A percentile compares a stretch with the other conserved stretches of the same genome.
Conservation (phyloP, 2,329 filamentous ascomycete species). For the Trichothecium sympodiale region DNA sequence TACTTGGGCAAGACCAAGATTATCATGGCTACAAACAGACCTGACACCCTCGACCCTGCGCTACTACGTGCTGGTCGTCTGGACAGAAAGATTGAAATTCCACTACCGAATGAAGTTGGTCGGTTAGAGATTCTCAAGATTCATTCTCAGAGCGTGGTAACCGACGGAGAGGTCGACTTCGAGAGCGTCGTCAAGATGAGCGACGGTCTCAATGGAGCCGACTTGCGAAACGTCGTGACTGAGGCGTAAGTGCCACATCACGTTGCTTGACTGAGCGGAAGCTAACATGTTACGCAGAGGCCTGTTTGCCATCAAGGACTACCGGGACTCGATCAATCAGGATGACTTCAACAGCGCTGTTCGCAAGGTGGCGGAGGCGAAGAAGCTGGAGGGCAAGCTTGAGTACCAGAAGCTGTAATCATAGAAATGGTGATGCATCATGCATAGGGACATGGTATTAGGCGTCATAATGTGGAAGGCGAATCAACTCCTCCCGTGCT, state of each 20-base stretch:
- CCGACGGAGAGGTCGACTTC: slow-evolving; percentile 94
- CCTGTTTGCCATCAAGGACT: slow-evolving; percentile 96
- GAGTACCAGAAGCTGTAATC: slow-evolving; percentile 88
- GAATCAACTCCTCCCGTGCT: no score
- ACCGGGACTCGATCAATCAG: slow-evolving; percentile 90
- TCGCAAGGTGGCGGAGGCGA: slow-evolving; percentile 89
- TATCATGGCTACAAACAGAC: slow-evolving; percentile 98
- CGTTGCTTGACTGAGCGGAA: background rate
- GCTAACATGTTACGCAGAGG: slow-evolving; percentile 44
- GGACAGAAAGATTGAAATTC: slow-evolving; percentile 96
- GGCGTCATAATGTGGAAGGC: no score
- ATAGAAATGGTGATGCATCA: background rate
- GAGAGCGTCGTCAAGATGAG: slow-evolving; percentile 99
- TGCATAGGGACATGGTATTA: no score
- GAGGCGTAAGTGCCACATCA: slow-evolving; percentile 67
- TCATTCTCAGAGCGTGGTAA: slow-evolving; percentile 73
- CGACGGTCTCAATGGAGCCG: slow-evolving; percentile 92
- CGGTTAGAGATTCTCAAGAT: slow-evolving; percentile 97
- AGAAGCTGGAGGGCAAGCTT: slow-evolving; percentile 97
- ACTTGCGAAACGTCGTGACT: slow-evolving; percentile 94
- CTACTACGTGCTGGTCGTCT: slow-evolving; percentile 84
- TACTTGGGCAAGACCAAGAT: slow-evolving; percentile 99
- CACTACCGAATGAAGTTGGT: slow-evolving; percentile 92
- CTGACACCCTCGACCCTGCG: slow-evolving; percentile 89
- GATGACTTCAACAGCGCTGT: slow-evolving; percentile 99